A percentile compares a stretch with the other conserved stretches of the same genome.
These are phyloP conservation scores for Fonsecaea monophora DNA, from an alignment of 2,329 filamentous ascomycete genomes.

Conservation along the genomic window DNA sequence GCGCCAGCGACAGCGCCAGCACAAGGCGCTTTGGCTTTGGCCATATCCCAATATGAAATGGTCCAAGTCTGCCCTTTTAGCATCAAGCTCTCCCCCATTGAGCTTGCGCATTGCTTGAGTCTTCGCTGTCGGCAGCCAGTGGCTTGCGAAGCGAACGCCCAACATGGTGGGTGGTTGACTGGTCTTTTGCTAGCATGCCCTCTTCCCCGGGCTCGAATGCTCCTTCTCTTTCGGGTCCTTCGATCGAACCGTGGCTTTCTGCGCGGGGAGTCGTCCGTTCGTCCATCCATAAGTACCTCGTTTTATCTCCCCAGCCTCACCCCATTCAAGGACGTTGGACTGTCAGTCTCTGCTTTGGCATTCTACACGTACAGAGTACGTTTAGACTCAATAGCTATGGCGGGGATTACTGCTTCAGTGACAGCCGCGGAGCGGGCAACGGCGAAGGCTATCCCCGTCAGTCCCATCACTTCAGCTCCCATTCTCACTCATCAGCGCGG, in stretches of 20 bases:
- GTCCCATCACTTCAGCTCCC: slow-evolving; percentile 22
- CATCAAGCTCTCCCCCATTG: background rate
- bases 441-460: slow-evolving; percentile 13
- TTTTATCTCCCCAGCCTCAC: background rate
- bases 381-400: slow-evolving; percentile 3
- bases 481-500: slow-evolving; percentile 18
- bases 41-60: background rate
- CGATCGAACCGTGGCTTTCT: background rate
- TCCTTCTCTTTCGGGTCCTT: background rate
- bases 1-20: background rate
- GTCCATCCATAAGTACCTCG: background rate
- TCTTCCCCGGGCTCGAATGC: background rate
- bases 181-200: slow-evolving; percentile 1
- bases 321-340: background rate
- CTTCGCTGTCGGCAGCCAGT: background rate
- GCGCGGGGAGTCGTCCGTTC: background rate
- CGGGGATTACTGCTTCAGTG: background rate
- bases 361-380: background rate
- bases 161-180: background rate
- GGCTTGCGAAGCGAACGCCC: background rate
- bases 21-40: background rate
- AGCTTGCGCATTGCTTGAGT: background rate
- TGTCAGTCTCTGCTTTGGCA: background rate
- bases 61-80: background rate
- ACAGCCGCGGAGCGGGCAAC: background rate